These are phyloP conservation scores for Elongisporangium anandrum DNA, from an alignment of 352 stramenopile genomes.

Conservation along the genomic window DNA sequence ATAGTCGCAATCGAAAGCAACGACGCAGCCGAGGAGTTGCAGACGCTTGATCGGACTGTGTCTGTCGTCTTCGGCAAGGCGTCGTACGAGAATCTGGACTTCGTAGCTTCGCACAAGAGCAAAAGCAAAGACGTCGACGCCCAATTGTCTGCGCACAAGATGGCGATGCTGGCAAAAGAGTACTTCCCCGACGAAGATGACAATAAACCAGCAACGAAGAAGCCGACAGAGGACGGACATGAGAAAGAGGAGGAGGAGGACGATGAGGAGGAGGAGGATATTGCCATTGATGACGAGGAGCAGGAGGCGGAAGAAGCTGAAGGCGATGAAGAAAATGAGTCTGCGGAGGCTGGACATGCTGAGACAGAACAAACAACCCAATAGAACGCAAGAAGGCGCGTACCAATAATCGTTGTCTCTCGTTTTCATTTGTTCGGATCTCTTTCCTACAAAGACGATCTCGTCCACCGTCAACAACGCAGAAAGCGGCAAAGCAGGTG, in stretches of 20 bases:
- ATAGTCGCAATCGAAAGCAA: slow-evolving; percentile 51
- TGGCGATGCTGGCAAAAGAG: slow-evolving; percentile 56
- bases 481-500: slow-evolving; percentile 1
- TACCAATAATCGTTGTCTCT: not conserved
- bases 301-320: slow-evolving; percentile 7
- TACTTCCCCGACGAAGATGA: slow-evolving; percentile 51
- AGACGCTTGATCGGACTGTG: slow-evolving; percentile 41
- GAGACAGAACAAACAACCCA: slow-evolving; percentile 3
- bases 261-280: slow-evolving; percentile 26
- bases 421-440: not conserved
- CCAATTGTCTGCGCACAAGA: slow-evolving; percentile 50
- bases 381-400: slow-evolving; percentile 5
- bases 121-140: slow-evolving; percentile 49
- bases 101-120: slow-evolving; percentile 50
- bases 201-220: slow-evolving; percentile 9
- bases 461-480: slow-evolving; percentile 10
- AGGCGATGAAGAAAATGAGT: slow-evolving; percentile 6
- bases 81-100: slow-evolving; percentile 60
- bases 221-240: slow-evolving; percentile 7
- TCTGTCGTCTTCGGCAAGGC: slow-evolving; percentile 53
- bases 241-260: slow-evolving; percentile 15
- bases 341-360: not conserved
- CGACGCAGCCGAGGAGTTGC: slow-evolving; percentile 50
- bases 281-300: slow-evolving; percentile 21
- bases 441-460: not conserved